Conservation (phyloP, 306 rosid genomes). For the Delonix regia region DNA sequence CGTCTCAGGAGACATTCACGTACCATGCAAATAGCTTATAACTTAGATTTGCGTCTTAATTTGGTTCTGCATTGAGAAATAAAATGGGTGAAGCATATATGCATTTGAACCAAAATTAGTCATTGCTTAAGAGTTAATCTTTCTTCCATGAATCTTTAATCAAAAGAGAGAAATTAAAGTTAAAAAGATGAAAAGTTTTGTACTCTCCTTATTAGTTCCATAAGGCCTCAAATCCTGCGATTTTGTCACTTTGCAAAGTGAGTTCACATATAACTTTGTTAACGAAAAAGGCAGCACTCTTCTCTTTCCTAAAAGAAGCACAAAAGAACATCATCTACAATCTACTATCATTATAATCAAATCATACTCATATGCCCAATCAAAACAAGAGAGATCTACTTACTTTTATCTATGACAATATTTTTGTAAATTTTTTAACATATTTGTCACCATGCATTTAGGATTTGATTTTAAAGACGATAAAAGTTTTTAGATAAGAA, state of each 20-base stretch:
- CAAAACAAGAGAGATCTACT: not conserved
- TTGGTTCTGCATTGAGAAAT: not conserved
- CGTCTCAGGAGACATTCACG: not conserved
- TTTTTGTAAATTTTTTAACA: too few relatives aligned
- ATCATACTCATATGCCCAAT: not conserved
- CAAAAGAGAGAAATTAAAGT: conserved; percentile 29
- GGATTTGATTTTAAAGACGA: too few relatives aligned
- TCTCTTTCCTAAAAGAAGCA: conserved; percentile 28
- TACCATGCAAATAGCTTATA: not conserved
- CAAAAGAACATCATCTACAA: not conserved
- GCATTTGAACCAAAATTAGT: conserved; percentile 8
- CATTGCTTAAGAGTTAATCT: conserved; percentile 15
- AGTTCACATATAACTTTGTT: conserved; percentile 10
- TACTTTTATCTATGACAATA: not conserved
- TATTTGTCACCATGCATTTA: too few relatives aligned
- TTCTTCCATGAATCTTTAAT: conserved; percentile 17
- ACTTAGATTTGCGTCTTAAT: not conserved
- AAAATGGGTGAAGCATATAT: not conserved
- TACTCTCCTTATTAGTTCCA: conserved; percentile 10
- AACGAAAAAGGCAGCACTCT: conserved; percentile 29
- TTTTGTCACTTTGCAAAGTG: conserved; percentile 26
- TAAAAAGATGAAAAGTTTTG: conserved; percentile 35
- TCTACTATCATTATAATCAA: not conserved
- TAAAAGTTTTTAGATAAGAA: too few relatives aligned
- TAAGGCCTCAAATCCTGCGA: not conserved